Evolutionary conservation across 2,329 filamentous ascomycete genomes (phyloP).

Genomic region (Penicillium sp.): DNA sequence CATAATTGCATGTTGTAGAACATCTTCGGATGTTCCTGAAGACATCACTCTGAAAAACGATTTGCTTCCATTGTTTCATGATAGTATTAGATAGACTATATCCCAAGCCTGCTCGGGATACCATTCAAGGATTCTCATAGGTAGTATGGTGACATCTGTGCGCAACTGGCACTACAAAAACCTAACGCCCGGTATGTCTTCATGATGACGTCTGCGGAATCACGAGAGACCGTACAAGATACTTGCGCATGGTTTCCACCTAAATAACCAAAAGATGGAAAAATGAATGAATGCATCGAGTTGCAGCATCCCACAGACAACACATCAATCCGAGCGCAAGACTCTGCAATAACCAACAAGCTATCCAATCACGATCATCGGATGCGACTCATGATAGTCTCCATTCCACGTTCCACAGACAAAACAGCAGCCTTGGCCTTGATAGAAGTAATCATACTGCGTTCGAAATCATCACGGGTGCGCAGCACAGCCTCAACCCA

Average conservation of each 20-base stretch:
- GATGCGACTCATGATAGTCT: slow-evolving; percentile 94
- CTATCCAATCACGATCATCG: slow-evolving; percentile 54
- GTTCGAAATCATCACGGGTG: slow-evolving; percentile 88
- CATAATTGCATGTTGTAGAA: neutral
- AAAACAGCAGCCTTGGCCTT: slow-evolving; percentile 88
- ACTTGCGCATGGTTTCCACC: too few species aligned
- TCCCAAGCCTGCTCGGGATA: slow-evolving; percentile 27
- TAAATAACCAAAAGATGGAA: too few species aligned
- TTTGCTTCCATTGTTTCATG: slow-evolving; percentile 3
- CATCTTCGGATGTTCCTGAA: neutral
- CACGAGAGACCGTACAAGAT: too few species aligned
- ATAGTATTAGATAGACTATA: slow-evolving; percentile 8
- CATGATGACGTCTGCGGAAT: too few species aligned
- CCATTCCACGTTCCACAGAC: slow-evolving; percentile 74
- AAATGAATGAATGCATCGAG: too few species aligned
- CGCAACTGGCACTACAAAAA: neutral
- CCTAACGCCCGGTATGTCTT: too few species aligned
- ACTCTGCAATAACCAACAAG: too few species aligned
- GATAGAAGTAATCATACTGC: slow-evolving; percentile 81
- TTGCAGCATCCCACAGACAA: too few species aligned
- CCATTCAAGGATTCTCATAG: neutral
- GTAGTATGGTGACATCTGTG: neutral
- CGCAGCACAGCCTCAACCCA: slow-evolving; percentile 95
- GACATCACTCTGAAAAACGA: neutral
- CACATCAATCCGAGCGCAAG: too few species aligned